Base-by-base conservation (phyloP, 352 stramenopile genomes). In the Globisporangium solare region DNA sequence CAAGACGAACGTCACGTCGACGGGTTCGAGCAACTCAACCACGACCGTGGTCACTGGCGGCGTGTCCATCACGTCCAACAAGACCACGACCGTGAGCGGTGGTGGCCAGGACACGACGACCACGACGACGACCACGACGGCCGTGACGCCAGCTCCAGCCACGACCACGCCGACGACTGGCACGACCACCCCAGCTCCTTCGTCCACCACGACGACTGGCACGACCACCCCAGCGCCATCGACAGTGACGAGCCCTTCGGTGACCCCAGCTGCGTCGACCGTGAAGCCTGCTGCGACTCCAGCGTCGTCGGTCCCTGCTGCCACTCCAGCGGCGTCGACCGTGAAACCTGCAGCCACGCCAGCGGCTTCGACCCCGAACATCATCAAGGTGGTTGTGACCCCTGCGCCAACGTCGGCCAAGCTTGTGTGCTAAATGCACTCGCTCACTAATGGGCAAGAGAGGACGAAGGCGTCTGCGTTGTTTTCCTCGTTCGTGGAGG, bases 371-470 rank as follows among this genome's bases (percentile, higher is more conserved):
- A 54, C 58, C 2, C 50, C 52, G 22, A 52, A 47, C 43, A 58
- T 58, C 54, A 61, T 61, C 37, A 61, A 61, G 54, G 54, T 61
- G 32, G 54, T 61, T 46, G 54, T 61, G 15, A 61, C 54, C 32
- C 54, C 54, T 18, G 50, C 58, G 43, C 58, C 58, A 32, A 64
- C 58, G 0, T 58, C 58, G 35, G 20, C 50, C 17, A 64, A 64
- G 58, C 58, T 64, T 35, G 21, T 64, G 42, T 64, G 58, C 42
- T 64, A 64, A 64, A 51, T 20, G 31, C 56, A 18, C 20, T 13
- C 31, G 24, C 20, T 13, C 31, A 14, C n/a, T 47, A 20, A 22
- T 27, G 7, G 15, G 6, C 20, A 35, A 35, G 27, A 35, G 27
- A 35, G 27, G 7, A 35, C 4, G 27, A 35, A 35, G 27, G 27